Evolutionary conservation across 441 rosid species (phyloP).

Genomic region (Omphalea diandra): DNA sequence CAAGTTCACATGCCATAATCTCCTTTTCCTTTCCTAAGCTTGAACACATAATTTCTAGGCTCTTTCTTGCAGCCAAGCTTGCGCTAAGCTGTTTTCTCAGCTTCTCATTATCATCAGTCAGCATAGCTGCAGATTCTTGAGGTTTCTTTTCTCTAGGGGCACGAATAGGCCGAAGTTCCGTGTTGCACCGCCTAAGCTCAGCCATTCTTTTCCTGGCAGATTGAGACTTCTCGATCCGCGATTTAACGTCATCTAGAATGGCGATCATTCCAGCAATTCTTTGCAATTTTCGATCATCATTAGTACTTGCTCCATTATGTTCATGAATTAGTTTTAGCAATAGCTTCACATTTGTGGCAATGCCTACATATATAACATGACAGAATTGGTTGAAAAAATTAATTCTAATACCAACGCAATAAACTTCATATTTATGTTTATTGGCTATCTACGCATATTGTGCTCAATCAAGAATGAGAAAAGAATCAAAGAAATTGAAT

Average conservation of each 20-base stretch:
- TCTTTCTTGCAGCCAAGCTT: slow-evolving; percentile 59
- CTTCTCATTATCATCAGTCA: slow-evolving; percentile 45
- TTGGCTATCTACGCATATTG: not conserved
- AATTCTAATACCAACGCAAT: no score
- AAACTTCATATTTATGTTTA: not conserved
- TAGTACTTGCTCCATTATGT: slow-evolving; percentile 52
- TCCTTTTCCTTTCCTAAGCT: slow-evolving; percentile 87
- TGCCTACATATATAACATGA: slow-evolving; percentile 27
- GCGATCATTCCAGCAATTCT: slow-evolving; percentile 71
- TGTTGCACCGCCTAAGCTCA: slow-evolving; percentile 73
- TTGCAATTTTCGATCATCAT: slow-evolving; percentile 51
- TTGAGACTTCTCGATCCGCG: slow-evolving; percentile 59
- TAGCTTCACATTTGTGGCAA: slow-evolving; percentile 60
- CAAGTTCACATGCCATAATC: slow-evolving; percentile 67
- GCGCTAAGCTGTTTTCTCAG: slow-evolving; percentile 50
- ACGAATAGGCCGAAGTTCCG: slow-evolving; percentile 53
- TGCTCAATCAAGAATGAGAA: not conserved
- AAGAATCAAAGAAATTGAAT: not conserved
- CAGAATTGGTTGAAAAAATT: not conserved
- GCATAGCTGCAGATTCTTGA: slow-evolving; percentile 11
- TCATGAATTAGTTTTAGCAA: slow-evolving; percentile 68
- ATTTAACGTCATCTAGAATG: slow-evolving; percentile 66
- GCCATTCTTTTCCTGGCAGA: slow-evolving; percentile 35
- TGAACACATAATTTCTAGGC: slow-evolving; percentile 74
- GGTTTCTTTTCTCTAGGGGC: slow-evolving; percentile 36